Base-by-base conservation (phyloP, 2,329 filamentous ascomycete species). In the Volutella citrinella region DNA sequence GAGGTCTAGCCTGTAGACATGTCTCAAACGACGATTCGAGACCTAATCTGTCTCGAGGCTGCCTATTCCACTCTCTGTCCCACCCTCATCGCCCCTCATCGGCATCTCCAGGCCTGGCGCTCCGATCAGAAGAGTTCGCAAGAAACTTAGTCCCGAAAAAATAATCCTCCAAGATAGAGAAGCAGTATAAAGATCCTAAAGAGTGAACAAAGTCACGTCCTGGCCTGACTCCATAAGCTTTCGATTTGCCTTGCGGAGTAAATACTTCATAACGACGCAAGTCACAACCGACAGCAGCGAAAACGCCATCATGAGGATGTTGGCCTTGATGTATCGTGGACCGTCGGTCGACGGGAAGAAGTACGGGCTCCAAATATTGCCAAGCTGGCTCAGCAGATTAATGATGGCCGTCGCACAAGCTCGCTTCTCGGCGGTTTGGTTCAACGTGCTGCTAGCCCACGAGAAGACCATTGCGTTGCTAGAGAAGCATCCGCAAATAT, bases 311-410 rank as follows among this genome's bases (percentile, higher is more conserved):
- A 28, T 30, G 19, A 32, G 20, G 10, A 38, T 23, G 16, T 29
- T 38, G 5, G 26, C 30, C 35, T 29, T 38, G 20, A 28, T 15
- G n/a, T 30, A 38, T 5, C 30, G 16, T 6, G 35, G 26, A 5
- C 30, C 21, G 6, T 30, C 26, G 10, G 20, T 33, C 1, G 21
- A 17, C n/a, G 40, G 42, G 21, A 56, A 56, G 35, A 55, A 56
- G 26, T 55, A 55, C 0, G 53, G 53, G 2, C 49, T 50, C 26
- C 48, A 49, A 12, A 56, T 40, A 23, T 54, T 56, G 1, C 54
- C 49, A 2, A 51, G 34, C 19, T 48, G 46, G 5, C 32, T 29
- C 2, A 50, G 34, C 3, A 53, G 19, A n/a, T 53, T 52, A 13
- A 49, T 43, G 5, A 53, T 38, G 1, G 50, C 50, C 3, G 48